Evolutionary conservation across 106 monocot species (phyloP).

Genomic region (Cymbidium sinense): DNA sequence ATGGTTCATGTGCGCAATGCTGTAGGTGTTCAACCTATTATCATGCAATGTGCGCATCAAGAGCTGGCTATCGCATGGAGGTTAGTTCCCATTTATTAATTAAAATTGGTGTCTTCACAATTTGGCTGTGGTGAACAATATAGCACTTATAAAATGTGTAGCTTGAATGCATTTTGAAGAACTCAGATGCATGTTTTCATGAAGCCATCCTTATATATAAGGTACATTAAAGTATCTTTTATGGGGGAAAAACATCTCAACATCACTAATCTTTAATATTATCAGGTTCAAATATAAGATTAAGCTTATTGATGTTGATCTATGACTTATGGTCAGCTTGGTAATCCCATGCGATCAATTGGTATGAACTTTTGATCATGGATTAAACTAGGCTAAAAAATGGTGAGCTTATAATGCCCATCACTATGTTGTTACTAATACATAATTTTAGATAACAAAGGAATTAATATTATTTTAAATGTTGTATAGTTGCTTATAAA

Average conservation of each 20-base stretch:
- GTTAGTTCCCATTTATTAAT: slow-evolving; percentile 23
- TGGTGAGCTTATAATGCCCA: no score
- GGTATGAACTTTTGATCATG: no score
- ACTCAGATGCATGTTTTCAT: neutral
- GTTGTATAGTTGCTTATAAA: no score
- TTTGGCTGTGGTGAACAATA: neutral
- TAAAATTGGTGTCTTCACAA: neutral
- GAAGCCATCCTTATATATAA: neutral
- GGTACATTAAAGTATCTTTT: neutral
- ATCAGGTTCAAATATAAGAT: neutral
- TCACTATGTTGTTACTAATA: no score
- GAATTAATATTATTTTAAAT: no score
- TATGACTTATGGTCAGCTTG: neutral
- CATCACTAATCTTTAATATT: neutral
- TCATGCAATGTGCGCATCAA: slow-evolving; percentile 97
- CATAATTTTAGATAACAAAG: no score
- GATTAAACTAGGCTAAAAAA: no score
- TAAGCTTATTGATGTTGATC: neutral
- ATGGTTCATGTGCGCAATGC: slow-evolving; percentile 91
- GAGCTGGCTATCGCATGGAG: slow-evolving; percentile 95
- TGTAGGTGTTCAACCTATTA: slow-evolving; percentile 80
- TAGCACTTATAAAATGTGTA: neutral
- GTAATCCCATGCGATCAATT: neutral
- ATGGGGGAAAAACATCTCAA: neutral
- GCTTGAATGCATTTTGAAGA: neutral